Conservation (phyloP, 805 yeast genomes). For the Ogataea kodamae region DNA sequence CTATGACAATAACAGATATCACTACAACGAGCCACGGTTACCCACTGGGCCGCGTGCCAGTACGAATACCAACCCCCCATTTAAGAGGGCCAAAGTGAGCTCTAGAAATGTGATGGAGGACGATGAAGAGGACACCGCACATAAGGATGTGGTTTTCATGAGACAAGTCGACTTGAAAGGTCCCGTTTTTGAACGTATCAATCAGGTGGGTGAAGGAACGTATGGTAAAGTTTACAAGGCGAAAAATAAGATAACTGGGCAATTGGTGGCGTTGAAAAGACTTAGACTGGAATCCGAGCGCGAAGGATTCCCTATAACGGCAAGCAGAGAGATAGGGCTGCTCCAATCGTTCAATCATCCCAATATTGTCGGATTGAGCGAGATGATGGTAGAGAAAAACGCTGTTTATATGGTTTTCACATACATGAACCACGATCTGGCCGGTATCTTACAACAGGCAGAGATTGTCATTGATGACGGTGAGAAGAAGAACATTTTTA, state of each 20-base stretch:
- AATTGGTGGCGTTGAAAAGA: slow-evolving; percentile 80
- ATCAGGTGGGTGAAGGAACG: slow-evolving; percentile 98
- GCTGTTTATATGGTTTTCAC: slow-evolving; percentile 88
- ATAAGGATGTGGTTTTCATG: slow-evolving; percentile 22
- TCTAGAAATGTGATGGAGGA: slow-evolving; percentile 20
- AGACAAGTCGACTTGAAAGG: slow-evolving; percentile 23
- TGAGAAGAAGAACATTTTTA: slow-evolving; percentile 63
- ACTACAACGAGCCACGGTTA: slow-evolving; percentile 10
- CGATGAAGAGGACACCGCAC: slow-evolving; percentile 15
- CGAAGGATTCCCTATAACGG: slow-evolving; percentile 96
- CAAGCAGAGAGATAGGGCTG: slow-evolving; percentile 84
- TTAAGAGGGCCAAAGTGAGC: slow-evolving; percentile 19
- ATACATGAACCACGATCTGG: slow-evolving; percentile 88
- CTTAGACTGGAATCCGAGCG: slow-evolving; percentile 81
- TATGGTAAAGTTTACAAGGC: slow-evolving; percentile 96
- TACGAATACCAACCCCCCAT: slow-evolving; percentile 10
- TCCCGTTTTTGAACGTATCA: slow-evolving; percentile 60
- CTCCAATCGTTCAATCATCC: slow-evolving; percentile 79
- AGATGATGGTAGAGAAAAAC: slow-evolving; percentile 81
- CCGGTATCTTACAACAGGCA: slow-evolving; percentile 81
- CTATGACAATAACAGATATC: slow-evolving; percentile 6
- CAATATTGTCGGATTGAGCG: slow-evolving; percentile 76
- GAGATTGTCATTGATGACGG: slow-evolving; percentile 57
- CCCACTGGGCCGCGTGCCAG: slow-evolving; percentile 22
- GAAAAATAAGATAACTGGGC: slow-evolving; percentile 60